A percentile compares a stretch with the other conserved stretches of the same genome.
Conservation (phyloP, 257 asterid species). For the Fraxinus americana region DNA sequence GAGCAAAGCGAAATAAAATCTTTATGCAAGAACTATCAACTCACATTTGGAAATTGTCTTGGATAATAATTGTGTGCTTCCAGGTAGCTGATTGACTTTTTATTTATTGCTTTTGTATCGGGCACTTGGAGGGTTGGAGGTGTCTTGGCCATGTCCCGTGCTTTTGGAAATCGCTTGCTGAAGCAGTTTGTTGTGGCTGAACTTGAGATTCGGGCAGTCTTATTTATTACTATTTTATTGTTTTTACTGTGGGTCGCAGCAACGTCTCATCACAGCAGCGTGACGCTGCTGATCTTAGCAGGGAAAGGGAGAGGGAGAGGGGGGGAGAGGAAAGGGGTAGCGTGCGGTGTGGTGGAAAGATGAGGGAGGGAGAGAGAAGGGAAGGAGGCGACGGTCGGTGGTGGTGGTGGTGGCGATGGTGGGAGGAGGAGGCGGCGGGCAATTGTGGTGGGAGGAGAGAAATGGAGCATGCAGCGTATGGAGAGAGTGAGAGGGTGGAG, state of each 20-base stretch:
- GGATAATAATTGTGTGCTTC: background rate
- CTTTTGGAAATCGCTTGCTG: constrained; percentile 98
- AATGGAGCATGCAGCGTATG: no score
- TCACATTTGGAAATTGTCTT: background rate
- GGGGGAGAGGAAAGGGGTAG: no score
- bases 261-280: no score
- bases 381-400: no score
- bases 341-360: no score
- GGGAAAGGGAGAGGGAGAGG: no score
- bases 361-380: no score
- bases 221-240: background rate
- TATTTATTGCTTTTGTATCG: constrained; percentile 25
- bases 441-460: no score
- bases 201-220: constrained; percentile 95
- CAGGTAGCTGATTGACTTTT: background rate
- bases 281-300: no score
- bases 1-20: background rate
- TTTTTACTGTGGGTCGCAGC: background rate
- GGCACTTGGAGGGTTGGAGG: constrained; percentile 99
- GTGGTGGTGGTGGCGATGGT: no score
- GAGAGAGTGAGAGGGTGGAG: no score
- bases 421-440: no score
- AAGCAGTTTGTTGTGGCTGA: constrained; percentile 97
- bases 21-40: background rate
- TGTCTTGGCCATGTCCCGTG: constrained; percentile 99